Conservation (phyloP, 2,329 filamentous ascomycete species). For the Aspergillus sp. region DNA sequence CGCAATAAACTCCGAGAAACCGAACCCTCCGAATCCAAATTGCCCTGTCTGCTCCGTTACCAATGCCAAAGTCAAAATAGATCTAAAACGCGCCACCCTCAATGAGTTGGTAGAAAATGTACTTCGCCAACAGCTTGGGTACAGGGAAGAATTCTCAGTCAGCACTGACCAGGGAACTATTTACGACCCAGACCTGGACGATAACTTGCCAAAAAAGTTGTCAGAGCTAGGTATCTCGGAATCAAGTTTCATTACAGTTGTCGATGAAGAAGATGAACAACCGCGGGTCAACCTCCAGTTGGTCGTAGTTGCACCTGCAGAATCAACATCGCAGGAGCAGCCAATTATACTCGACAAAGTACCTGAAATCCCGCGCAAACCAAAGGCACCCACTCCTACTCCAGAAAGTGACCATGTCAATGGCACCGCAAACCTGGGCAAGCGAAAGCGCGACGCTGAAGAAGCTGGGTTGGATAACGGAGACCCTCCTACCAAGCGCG, state of each 20-base stretch:
- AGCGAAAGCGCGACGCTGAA: slow-evolving; percentile 48
- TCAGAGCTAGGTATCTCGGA: slow-evolving; percentile 71
- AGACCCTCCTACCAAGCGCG: slow-evolving; percentile 44
- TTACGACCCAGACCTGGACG: slow-evolving; percentile 85
- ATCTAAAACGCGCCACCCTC: slow-evolving; percentile 71
- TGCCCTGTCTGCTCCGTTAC: slow-evolving; percentile 82
- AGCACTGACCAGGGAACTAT: slow-evolving; percentile 73
- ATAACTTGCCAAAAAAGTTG: slow-evolving; percentile 79
- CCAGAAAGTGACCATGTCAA: slow-evolving; percentile 28
- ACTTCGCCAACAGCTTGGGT: slow-evolving; percentile 69
- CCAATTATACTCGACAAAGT: slow-evolving; percentile 41
- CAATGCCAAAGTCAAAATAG: slow-evolving; percentile 65
- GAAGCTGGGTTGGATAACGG: slow-evolving; percentile 37
- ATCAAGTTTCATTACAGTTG: slow-evolving; percentile 76
- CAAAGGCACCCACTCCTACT: slow-evolving; percentile 37
- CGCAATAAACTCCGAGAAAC: slow-evolving; percentile 56
- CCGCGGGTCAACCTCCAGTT: slow-evolving; percentile 79
- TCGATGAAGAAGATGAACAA: slow-evolving; percentile 70
- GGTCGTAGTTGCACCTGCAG: slow-evolving; percentile 39
- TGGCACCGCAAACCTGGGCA: slow-evolving; percentile 26
- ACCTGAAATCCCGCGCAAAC: slow-evolving; percentile 50
- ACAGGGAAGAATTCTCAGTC: slow-evolving; percentile 77
- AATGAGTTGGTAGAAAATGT: slow-evolving; percentile 76
- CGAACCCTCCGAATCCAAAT: slow-evolving; percentile 69
- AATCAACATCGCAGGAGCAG: slow-evolving; percentile 35